phyloP scores from a whole-genome alignment of 495 filamentous ascomycete genomes.

The Clohesyomyces aquaticus region DNA sequence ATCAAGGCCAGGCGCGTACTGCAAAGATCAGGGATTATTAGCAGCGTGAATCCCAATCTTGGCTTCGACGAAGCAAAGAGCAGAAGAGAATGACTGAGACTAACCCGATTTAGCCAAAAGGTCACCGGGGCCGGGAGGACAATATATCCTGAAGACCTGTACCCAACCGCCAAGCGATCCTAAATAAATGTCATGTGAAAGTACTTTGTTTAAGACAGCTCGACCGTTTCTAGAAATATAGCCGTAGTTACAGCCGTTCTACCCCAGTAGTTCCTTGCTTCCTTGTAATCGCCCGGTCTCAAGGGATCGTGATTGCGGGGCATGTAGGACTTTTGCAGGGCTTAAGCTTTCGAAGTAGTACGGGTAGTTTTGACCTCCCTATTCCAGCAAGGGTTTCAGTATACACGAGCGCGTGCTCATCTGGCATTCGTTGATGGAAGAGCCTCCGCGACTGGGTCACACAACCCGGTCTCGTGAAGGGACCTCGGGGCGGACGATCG shows the following conservation, averaged over 20 bases:
- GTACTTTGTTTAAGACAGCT: constrained; percentile 9
- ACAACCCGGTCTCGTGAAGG: constrained; percentile 7
- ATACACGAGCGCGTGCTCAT: constrained; percentile 8
- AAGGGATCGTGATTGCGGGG: constrained; percentile 18
- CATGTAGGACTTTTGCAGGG: constrained; percentile 1
- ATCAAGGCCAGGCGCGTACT: background rate
- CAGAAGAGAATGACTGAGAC: background rate
- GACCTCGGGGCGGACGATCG: constrained; percentile 17
- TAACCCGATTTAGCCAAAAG: constrained; percentile 18
- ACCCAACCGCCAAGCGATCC: constrained; percentile 6
- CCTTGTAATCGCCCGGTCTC: background rate
- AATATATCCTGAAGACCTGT: constrained; percentile 13
- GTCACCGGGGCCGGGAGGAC: constrained; percentile 12
- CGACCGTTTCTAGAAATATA: constrained; percentile 6
- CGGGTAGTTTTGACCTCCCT: constrained; percentile 25
- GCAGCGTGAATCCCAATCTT: constrained; percentile 5
- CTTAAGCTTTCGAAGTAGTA: background rate
- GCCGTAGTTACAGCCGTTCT: constrained; percentile 7
- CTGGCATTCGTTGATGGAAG: too few species aligned
- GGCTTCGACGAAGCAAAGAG: constrained; percentile 3
- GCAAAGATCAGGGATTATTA: background rate
- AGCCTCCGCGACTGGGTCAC: background rate
- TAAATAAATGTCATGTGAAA: constrained; percentile 22
- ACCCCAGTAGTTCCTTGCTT: constrained; percentile 8
- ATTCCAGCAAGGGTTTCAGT: constrained; percentile 3